A percentile compares a stretch with the other conserved stretches of the same genome.
Conservation (phyloP, 1,284 basidiomycete species). For the Trichosporon faecale region DNA sequence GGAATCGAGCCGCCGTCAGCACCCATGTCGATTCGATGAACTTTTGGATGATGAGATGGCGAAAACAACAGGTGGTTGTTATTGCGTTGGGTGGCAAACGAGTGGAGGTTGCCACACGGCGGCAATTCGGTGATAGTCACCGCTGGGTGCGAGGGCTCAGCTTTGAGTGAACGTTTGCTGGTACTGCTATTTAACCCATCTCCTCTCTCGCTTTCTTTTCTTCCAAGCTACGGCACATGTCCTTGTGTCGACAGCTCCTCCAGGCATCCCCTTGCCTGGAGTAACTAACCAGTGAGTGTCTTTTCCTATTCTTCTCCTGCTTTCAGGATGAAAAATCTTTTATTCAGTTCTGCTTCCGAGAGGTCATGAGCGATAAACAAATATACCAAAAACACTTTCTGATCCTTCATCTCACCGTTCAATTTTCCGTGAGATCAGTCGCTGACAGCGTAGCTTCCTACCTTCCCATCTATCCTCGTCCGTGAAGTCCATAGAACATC, state of each 20-base stretch:
- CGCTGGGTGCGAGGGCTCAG: constrained; percentile 7
- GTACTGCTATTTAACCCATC: background rate
- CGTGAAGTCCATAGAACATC: background rate
- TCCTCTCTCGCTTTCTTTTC: background rate
- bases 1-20: constrained; percentile 53
- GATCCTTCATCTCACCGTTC: constrained; percentile 11
- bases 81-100: constrained; percentile 20
- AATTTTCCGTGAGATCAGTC: background rate
- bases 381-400: constrained; percentile 47
- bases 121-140: constrained; percentile 7
- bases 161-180: background rate
- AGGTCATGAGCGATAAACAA: constrained; percentile 49
- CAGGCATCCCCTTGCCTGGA: background rate
- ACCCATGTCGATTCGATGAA: constrained; percentile 35
- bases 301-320: constrained; percentile 14
- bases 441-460: constrained; percentile 17
- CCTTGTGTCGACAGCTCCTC: constrained; percentile 11
- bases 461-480: background rate
- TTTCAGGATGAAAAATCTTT: constrained; percentile 40
- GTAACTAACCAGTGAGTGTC: constrained; percentile 12
- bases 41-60: background rate
- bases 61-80: background rate
- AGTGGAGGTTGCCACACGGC: background rate
- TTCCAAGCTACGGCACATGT: constrained; percentile 9
- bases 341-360: constrained; percentile 53